These are phyloP conservation scores for Acanthamoeba sp. DNA, from an alignment of 208 protist genomes.

Conservation along the genomic window DNA sequence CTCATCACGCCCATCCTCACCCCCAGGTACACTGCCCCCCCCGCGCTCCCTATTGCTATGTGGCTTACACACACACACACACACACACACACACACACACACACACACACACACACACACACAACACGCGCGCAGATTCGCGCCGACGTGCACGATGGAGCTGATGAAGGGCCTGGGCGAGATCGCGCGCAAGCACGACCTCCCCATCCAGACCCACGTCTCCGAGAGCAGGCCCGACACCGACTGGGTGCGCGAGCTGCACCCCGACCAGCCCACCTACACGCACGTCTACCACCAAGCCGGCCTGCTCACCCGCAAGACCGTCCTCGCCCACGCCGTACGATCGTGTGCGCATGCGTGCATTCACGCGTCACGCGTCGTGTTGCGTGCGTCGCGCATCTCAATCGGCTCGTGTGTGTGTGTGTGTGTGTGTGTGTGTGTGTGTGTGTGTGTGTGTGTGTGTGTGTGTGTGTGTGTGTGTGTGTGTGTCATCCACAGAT, in stretches of 20 bases:
- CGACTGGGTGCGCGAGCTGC: conserved; percentile 72
- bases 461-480: not conserved
- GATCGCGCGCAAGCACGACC: conserved; percentile 78
- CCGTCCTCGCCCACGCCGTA: conserved; percentile 84
- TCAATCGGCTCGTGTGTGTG: too few species aligned
- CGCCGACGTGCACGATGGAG: conserved; percentile 85
- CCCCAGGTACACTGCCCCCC: conserved; percentile 85
- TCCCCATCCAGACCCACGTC: conserved; percentile 90
- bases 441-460: not conserved
- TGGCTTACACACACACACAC: not conserved
- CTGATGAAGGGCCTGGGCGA: conserved; percentile 85
- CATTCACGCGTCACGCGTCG: not conserved
- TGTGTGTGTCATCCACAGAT: conserved; percentile 24
- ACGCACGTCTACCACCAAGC: conserved; percentile 81
- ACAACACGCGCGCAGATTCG: conserved; percentile 78
- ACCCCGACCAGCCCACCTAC: conserved; percentile 78
- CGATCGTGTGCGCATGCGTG: not conserved
- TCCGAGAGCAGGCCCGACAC: conserved; percentile 87
- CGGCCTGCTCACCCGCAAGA: conserved; percentile 80
- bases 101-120: not conserved
- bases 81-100: too few species aligned
- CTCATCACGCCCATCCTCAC: conserved; percentile 87
- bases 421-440: not conserved
- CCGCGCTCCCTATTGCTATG: too few species aligned
- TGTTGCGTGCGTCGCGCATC: not conserved